These are phyloP conservation scores for Kwoniella sp. DNA, from an alignment of 768 basidiomycete genomes.

Conservation along the genomic window DNA sequence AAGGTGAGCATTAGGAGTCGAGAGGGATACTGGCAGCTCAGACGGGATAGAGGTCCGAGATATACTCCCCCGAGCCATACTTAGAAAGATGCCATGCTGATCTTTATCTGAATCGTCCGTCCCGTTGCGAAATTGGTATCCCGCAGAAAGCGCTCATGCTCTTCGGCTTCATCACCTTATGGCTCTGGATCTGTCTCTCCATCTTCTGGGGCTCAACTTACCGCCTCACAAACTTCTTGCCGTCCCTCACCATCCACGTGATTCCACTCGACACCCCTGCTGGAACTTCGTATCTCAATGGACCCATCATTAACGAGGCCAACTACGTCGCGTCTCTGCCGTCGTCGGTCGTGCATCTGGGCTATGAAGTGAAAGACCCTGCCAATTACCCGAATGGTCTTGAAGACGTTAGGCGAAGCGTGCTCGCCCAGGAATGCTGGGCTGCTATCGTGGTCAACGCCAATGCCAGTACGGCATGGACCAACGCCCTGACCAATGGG, in stretches of 20 bases:
- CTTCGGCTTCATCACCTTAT: constrained; percentile 30
- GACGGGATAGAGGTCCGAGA: too few species aligned
- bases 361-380: constrained; percentile 35
- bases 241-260: constrained; percentile 42
- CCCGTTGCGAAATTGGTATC: too few species aligned
- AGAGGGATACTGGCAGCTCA: neutral
- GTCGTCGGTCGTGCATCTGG: constrained; percentile 35
- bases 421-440: constrained; percentile 44
- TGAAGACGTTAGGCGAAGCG: constrained; percentile 34
- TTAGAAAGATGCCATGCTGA: too few species aligned
- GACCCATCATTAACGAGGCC: constrained; percentile 38
- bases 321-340: constrained; percentile 28
- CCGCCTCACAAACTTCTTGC: constrained; percentile 33
- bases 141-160: constrained; percentile 23
- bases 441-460: constrained; percentile 51
- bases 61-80: too few species aligned
- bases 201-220: constrained; percentile 51
- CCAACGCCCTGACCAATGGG: constrained; percentile 39
- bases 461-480: constrained; percentile 50
- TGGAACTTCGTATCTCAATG: constrained; percentile 37
- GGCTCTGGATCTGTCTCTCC: constrained; percentile 42
- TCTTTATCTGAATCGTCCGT: too few species aligned
- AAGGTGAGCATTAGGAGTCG: constrained; percentile 20
- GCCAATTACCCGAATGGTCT: constrained; percentile 43
- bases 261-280: constrained; percentile 51